A percentile compares a stretch with the other conserved stretches of the same genome.
Conservation (phyloP, 2,329 filamentous ascomycete genomes). For the Fusarium scirpi region DNA sequence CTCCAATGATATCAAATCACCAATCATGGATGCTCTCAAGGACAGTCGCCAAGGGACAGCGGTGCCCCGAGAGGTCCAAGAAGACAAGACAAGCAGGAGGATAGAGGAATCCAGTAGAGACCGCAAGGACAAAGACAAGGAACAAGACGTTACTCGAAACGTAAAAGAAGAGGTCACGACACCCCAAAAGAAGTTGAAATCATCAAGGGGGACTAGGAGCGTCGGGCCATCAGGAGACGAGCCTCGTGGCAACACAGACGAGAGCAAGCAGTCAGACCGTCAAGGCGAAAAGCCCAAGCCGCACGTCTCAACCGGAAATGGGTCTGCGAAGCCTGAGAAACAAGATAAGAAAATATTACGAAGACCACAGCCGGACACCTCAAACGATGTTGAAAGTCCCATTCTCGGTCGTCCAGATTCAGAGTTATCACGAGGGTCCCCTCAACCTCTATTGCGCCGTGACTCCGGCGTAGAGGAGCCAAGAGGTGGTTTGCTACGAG, state of each 20-base stretch:
- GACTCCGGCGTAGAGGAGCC: slow-evolving; percentile 50
- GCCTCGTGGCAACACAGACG: slow-evolving; percentile 1
- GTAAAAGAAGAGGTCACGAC: slow-evolving; percentile 6
- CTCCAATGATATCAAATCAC: slow-evolving; percentile 1
- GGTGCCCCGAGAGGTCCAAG: slow-evolving; percentile 2
- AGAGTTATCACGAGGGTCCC: slow-evolving; percentile 28
- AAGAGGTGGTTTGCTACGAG: slow-evolving; percentile 48
- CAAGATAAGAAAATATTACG: slow-evolving; percentile 43
- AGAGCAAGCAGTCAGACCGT: slow-evolving; percentile 13
- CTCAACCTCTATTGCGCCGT: slow-evolving; percentile 48
- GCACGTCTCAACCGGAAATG: slow-evolving; percentile 30
- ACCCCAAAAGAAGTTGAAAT: slow-evolving; percentile 4
- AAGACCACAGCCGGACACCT: slow-evolving; percentile 43
- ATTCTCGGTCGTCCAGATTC: slow-evolving; percentile 51
- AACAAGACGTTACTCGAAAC: slow-evolving; percentile 12
- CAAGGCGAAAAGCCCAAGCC: slow-evolving; percentile 1
- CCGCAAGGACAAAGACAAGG: slow-evolving; percentile 24
- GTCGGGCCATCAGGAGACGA: not conserved
- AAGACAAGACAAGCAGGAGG: not conserved
- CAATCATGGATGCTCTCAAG: not conserved
- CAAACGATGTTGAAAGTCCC: slow-evolving; percentile 54
- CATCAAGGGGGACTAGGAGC: slow-evolving; percentile 6
- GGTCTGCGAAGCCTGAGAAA: slow-evolving; percentile 36
- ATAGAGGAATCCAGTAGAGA: slow-evolving; percentile 43
- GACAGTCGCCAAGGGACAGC: slow-evolving; percentile 48